phyloP scores from a whole-genome alignment of 768 basidiomycete species.

The Russula emetica region DNA sequence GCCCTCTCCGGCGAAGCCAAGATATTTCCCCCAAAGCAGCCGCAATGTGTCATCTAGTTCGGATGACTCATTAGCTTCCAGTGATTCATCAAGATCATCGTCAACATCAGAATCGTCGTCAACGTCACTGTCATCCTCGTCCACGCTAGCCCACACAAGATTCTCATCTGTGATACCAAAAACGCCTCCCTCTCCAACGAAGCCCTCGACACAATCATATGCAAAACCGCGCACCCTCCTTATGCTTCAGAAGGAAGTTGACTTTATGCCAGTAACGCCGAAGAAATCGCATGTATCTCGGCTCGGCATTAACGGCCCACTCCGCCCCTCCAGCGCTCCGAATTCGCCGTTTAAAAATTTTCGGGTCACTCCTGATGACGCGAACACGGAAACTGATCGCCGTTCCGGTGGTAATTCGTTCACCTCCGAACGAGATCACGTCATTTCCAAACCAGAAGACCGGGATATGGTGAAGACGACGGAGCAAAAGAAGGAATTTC shows the following conservation, averaged over 20 bases:
- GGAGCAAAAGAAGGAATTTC: constrained; percentile 76
- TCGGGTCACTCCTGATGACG: background rate
- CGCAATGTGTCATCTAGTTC: constrained; percentile 29
- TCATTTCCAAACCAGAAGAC: constrained; percentile 24
- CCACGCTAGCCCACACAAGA: constrained; percentile 34
- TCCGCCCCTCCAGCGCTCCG: constrained; percentile 21
- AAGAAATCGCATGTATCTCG: constrained; percentile 44
- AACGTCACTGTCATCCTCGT: constrained; percentile 34
- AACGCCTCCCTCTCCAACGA: constrained; percentile 21
- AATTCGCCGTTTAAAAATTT: constrained; percentile 23
- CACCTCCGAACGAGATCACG: constrained; percentile 24
- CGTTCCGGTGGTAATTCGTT: constrained; percentile 23
- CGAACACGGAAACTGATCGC: background rate
- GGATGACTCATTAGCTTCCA: constrained; percentile 25
- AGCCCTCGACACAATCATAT: constrained; percentile 27
- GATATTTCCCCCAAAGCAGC: constrained; percentile 20
- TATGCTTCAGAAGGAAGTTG: constrained; percentile 67
- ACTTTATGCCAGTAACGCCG: constrained; percentile 70
- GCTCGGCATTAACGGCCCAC: constrained; percentile 34
- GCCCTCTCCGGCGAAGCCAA: constrained; percentile 25
- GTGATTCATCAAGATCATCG: constrained; percentile 23
- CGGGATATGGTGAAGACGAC: constrained; percentile 44
- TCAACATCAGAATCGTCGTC: constrained; percentile 29
- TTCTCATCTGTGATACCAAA: background rate
- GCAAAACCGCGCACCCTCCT: constrained; percentile 48